Evolutionary conservation across 495 filamentous ascomycete genomes (phyloP), one percentile per base, ranked within the genome.

Genomic region (Penicillium pulvis): DNA sequence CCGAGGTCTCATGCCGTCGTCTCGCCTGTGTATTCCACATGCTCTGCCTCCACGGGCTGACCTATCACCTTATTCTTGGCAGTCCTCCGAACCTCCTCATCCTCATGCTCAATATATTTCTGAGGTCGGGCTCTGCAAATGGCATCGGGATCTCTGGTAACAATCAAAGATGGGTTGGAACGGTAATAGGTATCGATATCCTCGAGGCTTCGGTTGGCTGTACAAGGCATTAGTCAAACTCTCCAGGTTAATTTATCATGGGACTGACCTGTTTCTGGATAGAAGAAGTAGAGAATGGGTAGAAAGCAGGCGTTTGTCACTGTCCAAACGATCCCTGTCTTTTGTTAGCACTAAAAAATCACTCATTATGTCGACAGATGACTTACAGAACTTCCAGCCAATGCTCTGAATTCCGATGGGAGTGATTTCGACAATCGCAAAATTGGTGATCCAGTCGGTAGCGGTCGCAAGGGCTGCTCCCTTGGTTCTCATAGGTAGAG

Each of bases 401-500:
- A 86, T 70, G 47, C 68, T 79, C 39, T 80, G 71, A 56, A 87
- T 83, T 6, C 82, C 83, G n/a, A 79, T 72, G 1, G 83, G 83
- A 0, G 83, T 88, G 54, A 86, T 81, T 63, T 84, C 75, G 24
- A 87, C 85, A 35, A 89, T 79, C 43, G 75, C 78, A 55, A 85
- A 86, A 61, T 87, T 86, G 48, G 80, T 79, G 50, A 85, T 76
- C 73, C 85, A 87, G 56, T 85, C 82, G 0, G 81, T 83, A 2
- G 81, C 84, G 6, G 86, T 86, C 1, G 80, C 82, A 3, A 84
- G 62, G 0, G 83, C 84, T 0, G 83, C 81, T 2, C 79, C 83
- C 60, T 86, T 83, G 1, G 81, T 82, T 14, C 83, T 65, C 76
- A 84, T 85, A 5, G 75, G 71, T 3, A 87, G 69, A 23, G 78